Conservation (phyloP, 2,329 filamentous ascomycete genomes). For the Parascedosporium putredinis region DNA sequence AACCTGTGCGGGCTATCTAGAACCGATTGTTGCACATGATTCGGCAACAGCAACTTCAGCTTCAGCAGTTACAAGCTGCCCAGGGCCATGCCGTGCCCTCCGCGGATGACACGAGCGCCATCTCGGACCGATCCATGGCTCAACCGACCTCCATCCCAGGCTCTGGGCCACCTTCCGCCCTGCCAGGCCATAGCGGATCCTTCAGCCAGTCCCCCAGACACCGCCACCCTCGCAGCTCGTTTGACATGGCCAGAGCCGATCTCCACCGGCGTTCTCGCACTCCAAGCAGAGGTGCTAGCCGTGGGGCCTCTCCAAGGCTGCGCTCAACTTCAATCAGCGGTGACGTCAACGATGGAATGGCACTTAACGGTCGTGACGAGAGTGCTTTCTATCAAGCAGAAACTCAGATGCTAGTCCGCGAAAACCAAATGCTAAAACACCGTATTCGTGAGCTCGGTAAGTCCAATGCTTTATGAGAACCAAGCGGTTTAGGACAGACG, state of each 20-base stretch:
- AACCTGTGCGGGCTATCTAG: constrained; percentile 28
- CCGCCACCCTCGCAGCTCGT: constrained; percentile 44
- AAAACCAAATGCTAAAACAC: constrained; percentile 74
- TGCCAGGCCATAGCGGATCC: constrained; percentile 26
- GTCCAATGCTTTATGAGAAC: constrained; percentile 12
- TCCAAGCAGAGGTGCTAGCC: constrained; percentile 43
- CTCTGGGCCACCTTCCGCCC: constrained; percentile 23
- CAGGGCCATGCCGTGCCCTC: constrained; percentile 27
- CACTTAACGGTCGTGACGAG: constrained; percentile 58
- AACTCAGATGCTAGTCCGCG: constrained; percentile 64
- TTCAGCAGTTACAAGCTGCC: constrained; percentile 46
- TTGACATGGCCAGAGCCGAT: constrained; percentile 47
- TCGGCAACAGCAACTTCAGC: constrained; percentile 61
- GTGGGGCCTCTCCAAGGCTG: constrained; percentile 45
- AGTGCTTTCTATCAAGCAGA: constrained; percentile 74
- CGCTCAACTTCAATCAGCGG: constrained; percentile 47
- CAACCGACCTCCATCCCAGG: constrained; percentile 20
- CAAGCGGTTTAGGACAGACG: not conserved
- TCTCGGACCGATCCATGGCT: constrained; percentile 33
- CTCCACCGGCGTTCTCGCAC: constrained; percentile 44
- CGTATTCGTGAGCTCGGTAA: constrained; percentile 63
- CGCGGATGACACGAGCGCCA: constrained; percentile 39
- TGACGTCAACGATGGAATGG: constrained; percentile 48
- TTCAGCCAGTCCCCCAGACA: constrained; percentile 41
- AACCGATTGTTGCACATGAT: constrained; percentile 72